Percentiles rank a stretch among this genome's conserved stretches.
Conservation (phyloP, 441 rosid genomes). For the Rhodomyrtus psidioides region DNA sequence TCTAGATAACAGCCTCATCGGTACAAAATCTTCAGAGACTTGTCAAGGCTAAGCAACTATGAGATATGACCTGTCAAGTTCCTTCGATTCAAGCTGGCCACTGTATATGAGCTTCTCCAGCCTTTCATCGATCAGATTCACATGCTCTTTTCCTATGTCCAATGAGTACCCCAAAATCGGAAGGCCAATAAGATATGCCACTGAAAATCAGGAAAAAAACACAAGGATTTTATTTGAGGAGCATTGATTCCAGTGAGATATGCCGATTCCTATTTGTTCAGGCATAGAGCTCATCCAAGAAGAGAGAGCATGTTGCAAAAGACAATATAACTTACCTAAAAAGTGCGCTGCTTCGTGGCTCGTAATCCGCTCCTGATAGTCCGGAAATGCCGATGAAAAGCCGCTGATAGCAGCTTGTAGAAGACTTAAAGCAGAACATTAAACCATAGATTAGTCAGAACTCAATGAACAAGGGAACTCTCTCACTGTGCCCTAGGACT, state of each 20-base stretch:
- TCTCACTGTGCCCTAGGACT: background rate
- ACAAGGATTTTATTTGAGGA: background rate
- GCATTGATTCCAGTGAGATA: background rate
- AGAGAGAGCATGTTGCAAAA: background rate
- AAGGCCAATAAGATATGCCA: constrained; percentile 76
- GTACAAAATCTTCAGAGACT: background rate
- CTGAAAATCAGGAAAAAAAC: constrained; percentile 19
- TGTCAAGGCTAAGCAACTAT: background rate
- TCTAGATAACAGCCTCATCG: background rate
- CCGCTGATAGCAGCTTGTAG: constrained; percentile 84
- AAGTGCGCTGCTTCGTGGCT: constrained; percentile 96
- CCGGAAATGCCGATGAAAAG: constrained; percentile 75
- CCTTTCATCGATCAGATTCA: constrained; percentile 73
- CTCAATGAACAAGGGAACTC: background rate
- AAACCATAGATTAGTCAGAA: background rate
- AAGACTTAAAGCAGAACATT: constrained; percentile 33
- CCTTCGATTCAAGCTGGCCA: constrained; percentile 79
- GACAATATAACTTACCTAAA: constrained; percentile 33
- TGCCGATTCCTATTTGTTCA: background rate
- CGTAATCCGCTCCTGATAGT: constrained; percentile 80
- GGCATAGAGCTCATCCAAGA: background rate
- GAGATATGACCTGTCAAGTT: constrained; percentile 62
- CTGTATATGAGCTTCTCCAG: constrained; percentile 78
- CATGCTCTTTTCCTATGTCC: constrained; percentile 91
- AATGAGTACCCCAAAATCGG: constrained; percentile 81